These are phyloP conservation scores for Pseudogymnoascus sp. DNA, from an alignment of 2,329 filamentous ascomycete species.

Conservation along the genomic window DNA sequence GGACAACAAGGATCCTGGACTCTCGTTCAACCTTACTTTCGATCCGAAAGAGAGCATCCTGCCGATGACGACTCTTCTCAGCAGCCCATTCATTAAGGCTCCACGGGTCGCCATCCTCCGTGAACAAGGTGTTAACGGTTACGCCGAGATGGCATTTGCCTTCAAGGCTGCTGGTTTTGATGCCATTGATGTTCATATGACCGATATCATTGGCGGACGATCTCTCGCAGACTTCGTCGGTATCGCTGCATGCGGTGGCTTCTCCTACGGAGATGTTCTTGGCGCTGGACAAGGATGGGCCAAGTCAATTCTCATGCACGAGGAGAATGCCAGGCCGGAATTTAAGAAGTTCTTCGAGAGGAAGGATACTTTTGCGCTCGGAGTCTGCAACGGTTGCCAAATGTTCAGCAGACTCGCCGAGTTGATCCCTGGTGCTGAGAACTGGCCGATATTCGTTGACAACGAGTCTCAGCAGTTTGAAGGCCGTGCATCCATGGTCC, in stretches of 20 bases:
- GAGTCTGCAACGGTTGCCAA: slow-evolving; percentile 96
- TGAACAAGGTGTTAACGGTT: slow-evolving; percentile 91
- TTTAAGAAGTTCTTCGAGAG: slow-evolving; percentile 82
- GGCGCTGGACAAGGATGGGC: slow-evolving; percentile 97
- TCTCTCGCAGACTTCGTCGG: slow-evolving; percentile 78
- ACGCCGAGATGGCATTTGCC: slow-evolving; percentile 96
- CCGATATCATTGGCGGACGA: slow-evolving; percentile 72
- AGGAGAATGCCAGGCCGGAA: slow-evolving; percentile 59
- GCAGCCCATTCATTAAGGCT: slow-evolving; percentile 45
- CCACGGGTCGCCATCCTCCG: slow-evolving; percentile 84
- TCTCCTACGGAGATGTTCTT: slow-evolving; percentile 81
- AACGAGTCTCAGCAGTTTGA: slow-evolving; percentile 88
- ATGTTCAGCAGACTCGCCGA: slow-evolving; percentile 78
- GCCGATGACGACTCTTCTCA: slow-evolving; percentile 48
- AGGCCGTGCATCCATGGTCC: slow-evolving; percentile 77
- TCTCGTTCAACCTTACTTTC: slow-evolving; percentile 76
- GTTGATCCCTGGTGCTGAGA: slow-evolving; percentile 73
- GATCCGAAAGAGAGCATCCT: slow-evolving; percentile 66
- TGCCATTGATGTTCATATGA: slow-evolving; percentile 93
- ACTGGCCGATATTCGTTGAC: slow-evolving; percentile 80
- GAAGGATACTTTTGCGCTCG: slow-evolving; percentile 82
- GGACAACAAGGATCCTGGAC: slow-evolving; percentile 70
- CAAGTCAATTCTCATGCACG: slow-evolving; percentile 81
- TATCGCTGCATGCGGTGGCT: slow-evolving; percentile 89
- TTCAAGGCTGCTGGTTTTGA: slow-evolving; percentile 89